These are phyloP conservation scores for Citrus inodora DNA, from an alignment of 345 rosid genomes.

Conservation along the genomic window DNA sequence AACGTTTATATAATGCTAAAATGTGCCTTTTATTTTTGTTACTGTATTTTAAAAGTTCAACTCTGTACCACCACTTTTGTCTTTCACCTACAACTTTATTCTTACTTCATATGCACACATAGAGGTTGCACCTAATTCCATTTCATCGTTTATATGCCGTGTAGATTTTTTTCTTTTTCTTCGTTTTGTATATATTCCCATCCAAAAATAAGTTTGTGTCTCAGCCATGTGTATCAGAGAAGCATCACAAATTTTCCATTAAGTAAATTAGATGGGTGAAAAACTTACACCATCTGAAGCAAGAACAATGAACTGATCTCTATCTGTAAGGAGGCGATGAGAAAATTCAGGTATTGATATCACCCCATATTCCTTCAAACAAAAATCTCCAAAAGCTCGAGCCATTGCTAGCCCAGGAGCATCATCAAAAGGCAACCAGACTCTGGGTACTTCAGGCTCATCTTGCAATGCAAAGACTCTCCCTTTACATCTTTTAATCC, in stretches of 20 bases:
- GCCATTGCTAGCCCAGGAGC: constrained; percentile 99
- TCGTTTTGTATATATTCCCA: background rate
- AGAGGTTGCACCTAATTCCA: background rate
- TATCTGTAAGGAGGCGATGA: constrained; percentile 74
- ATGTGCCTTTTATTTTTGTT: background rate
- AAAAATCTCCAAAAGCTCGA: constrained; percentile 98
- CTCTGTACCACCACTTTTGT: background rate
- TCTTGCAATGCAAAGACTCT: constrained; percentile 98
- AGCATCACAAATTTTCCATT: background rate
- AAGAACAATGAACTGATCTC: constrained; percentile 91
- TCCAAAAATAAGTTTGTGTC: background rate
- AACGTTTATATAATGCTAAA: background rate
- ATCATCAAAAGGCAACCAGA: constrained; percentile 98
- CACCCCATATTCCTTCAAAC: constrained; percentile 98
- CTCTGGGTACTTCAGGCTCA: constrained; percentile 97
- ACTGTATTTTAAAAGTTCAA: background rate
- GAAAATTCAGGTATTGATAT: constrained; percentile 93
- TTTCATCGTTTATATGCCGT: background rate
- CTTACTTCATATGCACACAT: background rate
- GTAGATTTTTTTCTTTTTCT: background rate
- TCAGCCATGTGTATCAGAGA: background rate
- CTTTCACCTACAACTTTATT: background rate
- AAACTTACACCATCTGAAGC: constrained; percentile 95
- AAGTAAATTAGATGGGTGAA: background rate
- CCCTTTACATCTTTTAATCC: constrained; percentile 94